Base-by-base conservation (phyloP, 1,284 basidiomycete genomes). In the Phellinidium pouzarii region DNA sequence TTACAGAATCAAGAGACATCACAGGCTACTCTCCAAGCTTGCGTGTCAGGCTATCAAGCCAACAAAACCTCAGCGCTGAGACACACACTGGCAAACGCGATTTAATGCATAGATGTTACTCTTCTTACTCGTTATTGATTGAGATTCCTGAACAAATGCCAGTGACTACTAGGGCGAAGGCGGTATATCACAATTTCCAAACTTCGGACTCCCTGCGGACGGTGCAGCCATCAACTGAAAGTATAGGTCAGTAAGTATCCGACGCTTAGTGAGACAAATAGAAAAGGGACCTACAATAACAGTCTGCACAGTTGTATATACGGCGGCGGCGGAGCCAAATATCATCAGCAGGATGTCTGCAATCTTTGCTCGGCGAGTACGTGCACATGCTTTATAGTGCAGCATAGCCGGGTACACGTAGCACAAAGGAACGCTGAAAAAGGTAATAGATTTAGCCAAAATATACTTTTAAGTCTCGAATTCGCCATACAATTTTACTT, bases 351-450 rank as follows among this genome's bases (percentile, higher is more conserved):
- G 69, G 38, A 87, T 83, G 68, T 99, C 96, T 8, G 77, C 71
- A 1, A 78, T 57, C 66, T 89, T 93, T 64, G 87, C 78, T 58
- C 65, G 77, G 48, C 77, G 72, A 0, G 89, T 93, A 53, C 73
- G 78, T 2, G 95, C 91, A 61, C 86, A 86, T 2, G 90, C 93
- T 67, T 82, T 90, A 68, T 94, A 87, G 67, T 98, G 94, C 51
- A 99, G 72, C 82, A 99, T 82, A 1, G 94, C 87, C 3, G 93
- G 94, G 64, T 97, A 96, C 46, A 94, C 85, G 66, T 90, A 96
- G 68, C 93, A 96, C 51, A 98, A 73, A 4, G 95, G 94, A 5
- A 97, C 86, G 64, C 94, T 94, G 55, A n/a, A 20, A 31, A 43
- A 23, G 22, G 26, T 26, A 36, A 22, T 49, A n/a, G 56, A 52